Evolutionary conservation across 2,329 filamentous ascomycete genomes (phyloP).

Genomic region (Ascochyta lentis): DNA sequence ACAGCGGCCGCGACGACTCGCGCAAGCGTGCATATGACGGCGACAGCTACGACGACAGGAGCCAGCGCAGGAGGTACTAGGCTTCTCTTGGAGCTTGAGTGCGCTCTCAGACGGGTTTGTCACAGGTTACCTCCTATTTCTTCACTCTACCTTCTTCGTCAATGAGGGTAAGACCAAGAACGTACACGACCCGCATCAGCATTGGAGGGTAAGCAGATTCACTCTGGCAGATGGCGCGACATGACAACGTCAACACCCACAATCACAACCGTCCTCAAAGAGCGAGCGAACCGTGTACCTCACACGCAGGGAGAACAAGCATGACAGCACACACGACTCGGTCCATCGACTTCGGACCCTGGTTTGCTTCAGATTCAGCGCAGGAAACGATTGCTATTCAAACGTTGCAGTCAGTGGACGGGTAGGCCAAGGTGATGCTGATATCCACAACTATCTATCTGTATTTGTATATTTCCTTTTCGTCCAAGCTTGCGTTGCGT

Average conservation of each 20-base stretch:
- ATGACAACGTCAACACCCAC: no score
- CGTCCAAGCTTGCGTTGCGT: neutral
- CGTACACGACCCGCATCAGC: constrained; percentile 9
- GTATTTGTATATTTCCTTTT: constrained; percentile 14
- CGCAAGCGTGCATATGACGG: constrained; percentile 71
- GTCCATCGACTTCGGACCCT: neutral
- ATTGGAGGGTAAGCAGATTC: constrained; percentile 38
- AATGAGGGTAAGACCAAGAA: constrained; percentile 46
- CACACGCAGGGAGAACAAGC: no score
- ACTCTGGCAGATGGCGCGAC: constrained; percentile 7
- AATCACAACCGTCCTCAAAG: no score
- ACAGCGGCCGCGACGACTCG: constrained; percentile 47
- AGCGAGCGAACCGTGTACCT: no score
- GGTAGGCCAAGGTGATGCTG: constrained; percentile 39
- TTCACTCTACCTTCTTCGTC: constrained; percentile 42
- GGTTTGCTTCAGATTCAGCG: no score
- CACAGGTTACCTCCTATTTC: constrained; percentile 46
- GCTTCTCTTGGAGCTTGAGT: constrained; percentile 3
- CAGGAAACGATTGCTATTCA: no score
- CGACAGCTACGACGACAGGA: constrained; percentile 78
- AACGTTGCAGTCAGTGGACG: constrained; percentile 1
- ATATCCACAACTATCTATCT: neutral
- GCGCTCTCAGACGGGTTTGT: constrained; percentile 46
- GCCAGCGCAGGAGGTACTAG: constrained; percentile 66
- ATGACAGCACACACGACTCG: no score